Conservation (phyloP, 2,329 filamentous ascomycete genomes). For the Talaromyces funiculosus region DNA sequence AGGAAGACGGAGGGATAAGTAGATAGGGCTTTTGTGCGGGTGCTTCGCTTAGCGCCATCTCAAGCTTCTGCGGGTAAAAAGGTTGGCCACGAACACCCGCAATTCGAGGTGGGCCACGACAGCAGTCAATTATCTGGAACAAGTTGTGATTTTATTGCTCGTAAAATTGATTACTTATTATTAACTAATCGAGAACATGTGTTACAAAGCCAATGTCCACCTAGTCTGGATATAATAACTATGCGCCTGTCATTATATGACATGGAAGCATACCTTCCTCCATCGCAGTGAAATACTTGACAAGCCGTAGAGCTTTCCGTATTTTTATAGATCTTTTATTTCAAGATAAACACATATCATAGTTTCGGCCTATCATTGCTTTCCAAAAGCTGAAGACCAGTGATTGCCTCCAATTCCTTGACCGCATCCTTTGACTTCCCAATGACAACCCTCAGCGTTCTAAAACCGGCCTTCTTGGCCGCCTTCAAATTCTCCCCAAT, state of each 20-base stretch:
- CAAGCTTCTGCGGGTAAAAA: slow-evolving; percentile 20
- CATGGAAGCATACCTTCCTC: neutral
- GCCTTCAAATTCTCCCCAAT: slow-evolving; percentile 90
- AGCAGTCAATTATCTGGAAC: neutral
- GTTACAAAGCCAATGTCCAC: neutral
- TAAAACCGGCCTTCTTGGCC: slow-evolving; percentile 66
- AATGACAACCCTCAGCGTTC: slow-evolving; percentile 77
- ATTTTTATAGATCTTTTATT: neutral
- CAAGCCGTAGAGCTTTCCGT: neutral
- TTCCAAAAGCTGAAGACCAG: slow-evolving; percentile 53
- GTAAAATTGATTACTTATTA: neutral
- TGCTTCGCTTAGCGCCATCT: slow-evolving; percentile 36
- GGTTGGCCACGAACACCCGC: slow-evolving; percentile 36
- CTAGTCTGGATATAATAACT: neutral
- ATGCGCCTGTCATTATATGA: neutral
- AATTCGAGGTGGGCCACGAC: slow-evolving; percentile 13
- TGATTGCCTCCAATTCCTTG: slow-evolving; percentile 68
- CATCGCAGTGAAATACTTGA: neutral
- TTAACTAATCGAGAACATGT: too few relatives aligned
- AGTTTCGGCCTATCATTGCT: slow-evolving; percentile 32
- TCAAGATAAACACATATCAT: slow-evolving; percentile 14
- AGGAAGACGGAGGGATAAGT: slow-evolving; percentile 25
- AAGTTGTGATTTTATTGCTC: neutral
- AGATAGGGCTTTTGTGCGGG: slow-evolving; percentile 36
- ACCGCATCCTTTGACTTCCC: slow-evolving; percentile 77